Percentiles rank a stretch among this genome's conserved stretches.
phyloP scores from a whole-genome alignment of 345 rosid genomes.

The Populus ilicifolia region DNA sequence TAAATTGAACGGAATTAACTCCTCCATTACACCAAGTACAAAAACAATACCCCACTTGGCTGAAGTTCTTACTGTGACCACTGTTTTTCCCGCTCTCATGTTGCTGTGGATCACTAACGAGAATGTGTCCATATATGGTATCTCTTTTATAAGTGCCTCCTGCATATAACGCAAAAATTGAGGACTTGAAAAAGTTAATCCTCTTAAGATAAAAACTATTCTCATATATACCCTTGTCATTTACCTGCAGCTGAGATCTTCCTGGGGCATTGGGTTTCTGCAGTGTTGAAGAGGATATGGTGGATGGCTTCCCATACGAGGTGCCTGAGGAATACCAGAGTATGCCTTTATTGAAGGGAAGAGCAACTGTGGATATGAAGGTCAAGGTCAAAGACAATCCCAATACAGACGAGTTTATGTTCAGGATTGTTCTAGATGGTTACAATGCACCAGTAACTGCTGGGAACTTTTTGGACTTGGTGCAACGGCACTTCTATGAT shows the following conservation, averaged over 20 bases:
- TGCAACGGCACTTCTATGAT: constrained; percentile 86
- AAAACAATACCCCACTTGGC: neutral
- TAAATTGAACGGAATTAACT: neutral
- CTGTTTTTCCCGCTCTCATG: neutral
- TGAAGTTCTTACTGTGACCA: neutral
- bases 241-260: constrained; percentile 99
- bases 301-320: constrained; percentile 87
- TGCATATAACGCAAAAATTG: constrained; percentile 13
- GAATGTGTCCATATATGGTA: neutral
- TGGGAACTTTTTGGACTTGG: constrained; percentile 91
- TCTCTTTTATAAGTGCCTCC: constrained; percentile 1
- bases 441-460: constrained; percentile 95
- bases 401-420: constrained; percentile 71
- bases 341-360: constrained; percentile 94
- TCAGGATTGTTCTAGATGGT: constrained; percentile 89
- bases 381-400: constrained; percentile 98
- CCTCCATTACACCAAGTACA: neutral
- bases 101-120: neutral
- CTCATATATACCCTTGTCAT: constrained; percentile 82
- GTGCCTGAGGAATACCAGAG: constrained; percentile 76
- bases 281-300: constrained; percentile 99
- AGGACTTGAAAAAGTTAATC: constrained; percentile 30
- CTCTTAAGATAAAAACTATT: constrained; percentile 35
- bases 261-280: constrained; percentile 99
- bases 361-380: constrained; percentile 96